phyloP scores from a whole-genome alignment of 1,284 basidiomycete species.

The Peniophora sp. region DNA sequence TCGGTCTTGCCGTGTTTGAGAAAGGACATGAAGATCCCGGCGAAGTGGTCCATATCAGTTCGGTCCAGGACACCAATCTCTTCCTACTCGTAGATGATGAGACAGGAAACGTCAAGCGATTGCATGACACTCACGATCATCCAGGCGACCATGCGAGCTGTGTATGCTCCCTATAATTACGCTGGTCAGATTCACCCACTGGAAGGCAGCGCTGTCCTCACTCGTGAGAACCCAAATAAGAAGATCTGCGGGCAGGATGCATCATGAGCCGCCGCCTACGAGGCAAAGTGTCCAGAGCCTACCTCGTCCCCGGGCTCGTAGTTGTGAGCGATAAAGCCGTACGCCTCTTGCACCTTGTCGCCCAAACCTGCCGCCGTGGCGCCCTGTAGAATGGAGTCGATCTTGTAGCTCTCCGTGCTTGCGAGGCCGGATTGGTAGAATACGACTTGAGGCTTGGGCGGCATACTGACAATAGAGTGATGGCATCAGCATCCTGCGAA shows the following conservation, averaged over 20 bases:
- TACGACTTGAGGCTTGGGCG: slow-evolving; percentile 53
- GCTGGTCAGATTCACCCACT: slow-evolving; percentile 1
- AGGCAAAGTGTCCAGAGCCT: not conserved
- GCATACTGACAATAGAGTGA: slow-evolving; percentile 21
- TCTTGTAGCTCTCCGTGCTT: slow-evolving; percentile 51
- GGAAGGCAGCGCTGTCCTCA: slow-evolving; percentile 17
- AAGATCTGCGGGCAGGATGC: slow-evolving; percentile 40
- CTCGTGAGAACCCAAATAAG: slow-evolving; percentile 67
- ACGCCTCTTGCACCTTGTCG: slow-evolving; percentile 66
- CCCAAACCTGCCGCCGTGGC: slow-evolving; percentile 50
- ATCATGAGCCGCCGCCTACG: not conserved
- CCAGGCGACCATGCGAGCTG: slow-evolving; percentile 60
- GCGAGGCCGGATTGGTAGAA: slow-evolving; percentile 61
- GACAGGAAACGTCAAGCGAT: not conserved
- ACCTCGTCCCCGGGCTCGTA: slow-evolving; percentile 66
- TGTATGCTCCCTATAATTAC: slow-evolving; percentile 52
- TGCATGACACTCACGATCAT: slow-evolving; percentile 45
- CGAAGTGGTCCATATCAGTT: slow-evolving; percentile 62
- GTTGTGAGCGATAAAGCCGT: slow-evolving; percentile 68
- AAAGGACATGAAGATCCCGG: slow-evolving; percentile 48
- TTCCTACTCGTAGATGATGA: slow-evolving; percentile 28
- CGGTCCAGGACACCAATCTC: slow-evolving; percentile 59
- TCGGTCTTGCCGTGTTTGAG: slow-evolving; percentile 51
- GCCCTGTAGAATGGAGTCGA: slow-evolving; percentile 35
- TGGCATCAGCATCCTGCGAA: not conserved